A percentile compares a stretch with the other conserved stretches of the same genome.
Conservation (phyloP, 1,284 basidiomycete species). For the Athelia sp. region DNA sequence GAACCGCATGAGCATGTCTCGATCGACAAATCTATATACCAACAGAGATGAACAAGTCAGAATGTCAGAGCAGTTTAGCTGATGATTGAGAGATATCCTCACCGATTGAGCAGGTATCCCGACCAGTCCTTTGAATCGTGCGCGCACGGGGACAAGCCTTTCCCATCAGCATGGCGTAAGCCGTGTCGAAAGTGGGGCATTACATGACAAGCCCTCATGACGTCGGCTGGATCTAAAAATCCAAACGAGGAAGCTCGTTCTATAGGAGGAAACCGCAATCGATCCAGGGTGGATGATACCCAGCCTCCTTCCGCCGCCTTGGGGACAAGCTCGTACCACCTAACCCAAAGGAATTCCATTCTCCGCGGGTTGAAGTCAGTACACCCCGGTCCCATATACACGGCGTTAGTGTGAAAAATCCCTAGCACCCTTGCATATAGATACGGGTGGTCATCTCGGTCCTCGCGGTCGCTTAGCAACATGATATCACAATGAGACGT, state of each 20-base stretch:
- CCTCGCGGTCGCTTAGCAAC: conserved; percentile 21
- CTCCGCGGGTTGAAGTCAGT: background rate
- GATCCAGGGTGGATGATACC: conserved; percentile 7
- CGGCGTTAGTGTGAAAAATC: background rate
- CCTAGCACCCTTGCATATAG: background rate
- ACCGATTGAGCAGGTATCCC: conserved; percentile 13
- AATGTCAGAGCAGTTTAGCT: conserved; percentile 2
- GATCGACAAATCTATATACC: conserved; percentile 9
- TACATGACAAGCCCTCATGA: conserved; percentile 9
- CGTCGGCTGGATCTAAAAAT: conserved; percentile 10
- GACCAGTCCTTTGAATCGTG: conserved; percentile 6
- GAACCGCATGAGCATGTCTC: conserved; percentile 11
- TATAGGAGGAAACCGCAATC: background rate
- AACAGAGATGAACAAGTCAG: background rate
- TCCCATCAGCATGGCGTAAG: background rate
- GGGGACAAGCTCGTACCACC: conserved; percentile 8
- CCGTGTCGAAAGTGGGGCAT: conserved; percentile 6
- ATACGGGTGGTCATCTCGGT: conserved; percentile 2
- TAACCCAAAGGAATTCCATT: conserved; percentile 9
- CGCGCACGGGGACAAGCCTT: background rate
- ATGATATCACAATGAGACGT: conserved; percentile 28
- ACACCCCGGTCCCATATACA: background rate
- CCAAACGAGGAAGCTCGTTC: conserved; percentile 4
- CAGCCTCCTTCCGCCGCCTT: conserved; percentile 5
- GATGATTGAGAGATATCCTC: conserved; percentile 5